phyloP scores from a whole-genome alignment of 2,329 filamentous ascomycete species.

The Penicillium sp. region DNA sequence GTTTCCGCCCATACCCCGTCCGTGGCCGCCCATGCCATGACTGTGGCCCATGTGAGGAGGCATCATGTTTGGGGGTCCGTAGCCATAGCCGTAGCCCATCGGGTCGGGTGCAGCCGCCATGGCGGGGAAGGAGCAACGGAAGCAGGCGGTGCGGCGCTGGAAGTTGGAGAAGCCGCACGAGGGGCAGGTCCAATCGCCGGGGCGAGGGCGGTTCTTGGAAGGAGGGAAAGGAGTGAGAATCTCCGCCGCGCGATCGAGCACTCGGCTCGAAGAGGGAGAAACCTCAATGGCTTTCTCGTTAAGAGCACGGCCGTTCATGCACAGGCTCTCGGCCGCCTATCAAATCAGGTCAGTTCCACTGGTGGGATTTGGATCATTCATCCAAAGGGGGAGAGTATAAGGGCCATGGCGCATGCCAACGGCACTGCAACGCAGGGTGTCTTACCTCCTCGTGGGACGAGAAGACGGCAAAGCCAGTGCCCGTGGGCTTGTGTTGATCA shows the following conservation, averaged over 20 bases:
- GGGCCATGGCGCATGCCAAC: too few relatives aligned
- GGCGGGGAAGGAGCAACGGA: slow-evolving; percentile 98
- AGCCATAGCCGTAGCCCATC: slow-evolving; percentile 59
- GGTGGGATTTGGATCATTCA: too few relatives aligned
- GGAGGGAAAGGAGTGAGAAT: slow-evolving; percentile 96
- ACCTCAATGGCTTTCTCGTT: slow-evolving; percentile 99
- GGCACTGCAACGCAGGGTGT: too few relatives aligned
- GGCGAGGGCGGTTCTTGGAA: slow-evolving; percentile 94
- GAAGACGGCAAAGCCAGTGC: slow-evolving; percentile 95
- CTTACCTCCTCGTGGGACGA: slow-evolving; percentile 95
- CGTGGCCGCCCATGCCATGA: slow-evolving; percentile 52
- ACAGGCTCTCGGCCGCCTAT: slow-evolving; percentile 86
- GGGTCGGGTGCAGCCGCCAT: slow-evolving; percentile 74
- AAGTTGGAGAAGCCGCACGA: slow-evolving; percentile 99
- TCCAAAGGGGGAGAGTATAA: too few relatives aligned
- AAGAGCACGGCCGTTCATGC: slow-evolving; percentile 96
- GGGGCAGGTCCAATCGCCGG: slow-evolving; percentile 97
- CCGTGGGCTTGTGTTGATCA: slow-evolving; percentile 99
- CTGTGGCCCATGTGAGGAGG: slow-evolving; percentile 65
- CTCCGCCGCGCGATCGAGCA: slow-evolving; percentile 89
- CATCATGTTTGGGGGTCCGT: slow-evolving; percentile 70
- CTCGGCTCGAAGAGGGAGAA: slow-evolving; percentile 91
- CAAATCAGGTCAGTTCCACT: slow-evolving; percentile 1
- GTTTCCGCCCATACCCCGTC: slow-evolving; percentile 61
- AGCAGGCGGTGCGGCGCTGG: slow-evolving; percentile 95